Evolutionary conservation across 2,329 filamentous ascomycete genomes (phyloP), one percentile per base, ranked within the genome.

Genomic region (Amphichorda felina): DNA sequence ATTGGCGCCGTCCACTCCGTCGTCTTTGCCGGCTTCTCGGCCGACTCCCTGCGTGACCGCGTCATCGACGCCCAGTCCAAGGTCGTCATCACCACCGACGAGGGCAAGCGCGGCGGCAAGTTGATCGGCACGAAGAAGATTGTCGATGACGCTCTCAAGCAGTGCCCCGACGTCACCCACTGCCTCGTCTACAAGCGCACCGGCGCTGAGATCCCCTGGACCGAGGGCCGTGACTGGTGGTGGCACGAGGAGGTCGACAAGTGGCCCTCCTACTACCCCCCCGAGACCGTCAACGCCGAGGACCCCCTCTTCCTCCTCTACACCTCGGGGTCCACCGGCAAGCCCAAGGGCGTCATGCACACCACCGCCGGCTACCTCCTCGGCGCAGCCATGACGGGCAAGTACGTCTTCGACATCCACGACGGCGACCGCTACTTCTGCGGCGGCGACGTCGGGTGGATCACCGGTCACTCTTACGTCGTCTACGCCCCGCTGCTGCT

Each of bases 201-300:
- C 26, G 89, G 89, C 35, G 80, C 87, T 33, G 87, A 95, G 36
- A 79, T 96, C 15, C 88, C 89, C 44, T 89, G 82, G 83, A 94
- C 86, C 35, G 63, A 75, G 46, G 87, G 86, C 45, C 79, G 91
- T 51, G 91, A 98, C 61, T 72, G 76, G 54, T 98, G 91, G 91
- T 98, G 91, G 91, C 87, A 96, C 61, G 91, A 96, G 66, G 89
- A 96, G 72, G 79, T 89, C 37, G 85, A 93, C 58, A 96, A 95
- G 68, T 96, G 86, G 75, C 91, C 91, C 43, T 72, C 77, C 50
- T 96, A 96, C 70, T 80, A 93, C 53, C 69, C 89, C 21, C 88
- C 89, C 9, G 88, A 93, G 68, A 63, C 77, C 45, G 82, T 98
- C 73, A 85, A 75, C 68, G 83, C 91, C 1, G 91, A 98, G 61